Percentiles rank a stretch among this genome's conserved stretches.
Conservation (phyloP, 768 basidiomycete genomes). For the Leccinum pellstonianum region DNA sequence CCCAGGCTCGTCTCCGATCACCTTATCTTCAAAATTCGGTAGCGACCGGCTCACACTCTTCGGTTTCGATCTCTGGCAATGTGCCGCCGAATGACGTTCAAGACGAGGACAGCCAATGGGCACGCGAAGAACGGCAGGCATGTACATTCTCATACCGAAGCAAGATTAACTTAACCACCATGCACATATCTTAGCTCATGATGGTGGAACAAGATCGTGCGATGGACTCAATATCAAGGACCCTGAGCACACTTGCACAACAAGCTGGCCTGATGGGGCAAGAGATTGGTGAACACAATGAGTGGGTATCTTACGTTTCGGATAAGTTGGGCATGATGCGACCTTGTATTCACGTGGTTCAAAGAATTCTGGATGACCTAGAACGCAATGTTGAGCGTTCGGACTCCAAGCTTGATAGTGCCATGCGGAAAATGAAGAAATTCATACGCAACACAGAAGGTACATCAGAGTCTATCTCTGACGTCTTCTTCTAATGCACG, state of each 20-base stretch:
- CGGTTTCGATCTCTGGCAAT: slow-evolving; percentile 8
- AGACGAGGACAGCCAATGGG: slow-evolving; percentile 78
- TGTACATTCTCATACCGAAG: slow-evolving; percentile 7
- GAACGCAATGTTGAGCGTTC: slow-evolving; percentile 71
- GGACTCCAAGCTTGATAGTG: slow-evolving; percentile 60
- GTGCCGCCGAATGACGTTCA: slow-evolving; percentile 35
- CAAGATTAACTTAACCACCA: not conserved
- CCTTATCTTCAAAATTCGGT: slow-evolving; percentile 18
- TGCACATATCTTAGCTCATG: slow-evolving; percentile 57
- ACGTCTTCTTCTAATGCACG: slow-evolving; percentile 1
- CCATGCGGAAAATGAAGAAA: slow-evolving; percentile 68
- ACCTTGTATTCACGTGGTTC: not conserved
- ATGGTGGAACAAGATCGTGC: slow-evolving; percentile 87
- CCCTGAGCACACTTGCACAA: slow-evolving; percentile 76
- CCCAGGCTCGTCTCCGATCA: slow-evolving; percentile 12
- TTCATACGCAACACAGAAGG: slow-evolving; percentile 87
- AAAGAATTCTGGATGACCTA: slow-evolving; percentile 78
- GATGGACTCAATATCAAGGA: slow-evolving; percentile 84
- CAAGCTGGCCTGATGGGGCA: slow-evolving; percentile 95
- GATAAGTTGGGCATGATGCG: not conserved
- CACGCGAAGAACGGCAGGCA: slow-evolving; percentile 83
- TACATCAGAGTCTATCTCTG: slow-evolving; percentile 13
- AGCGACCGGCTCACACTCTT: slow-evolving; percentile 20
- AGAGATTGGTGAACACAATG: slow-evolving; percentile 89
- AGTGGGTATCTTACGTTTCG: slow-evolving; percentile 50